phyloP scores from a whole-genome alignment of 1,139 yeast species.

The Geotrichum macrosporum region DNA sequence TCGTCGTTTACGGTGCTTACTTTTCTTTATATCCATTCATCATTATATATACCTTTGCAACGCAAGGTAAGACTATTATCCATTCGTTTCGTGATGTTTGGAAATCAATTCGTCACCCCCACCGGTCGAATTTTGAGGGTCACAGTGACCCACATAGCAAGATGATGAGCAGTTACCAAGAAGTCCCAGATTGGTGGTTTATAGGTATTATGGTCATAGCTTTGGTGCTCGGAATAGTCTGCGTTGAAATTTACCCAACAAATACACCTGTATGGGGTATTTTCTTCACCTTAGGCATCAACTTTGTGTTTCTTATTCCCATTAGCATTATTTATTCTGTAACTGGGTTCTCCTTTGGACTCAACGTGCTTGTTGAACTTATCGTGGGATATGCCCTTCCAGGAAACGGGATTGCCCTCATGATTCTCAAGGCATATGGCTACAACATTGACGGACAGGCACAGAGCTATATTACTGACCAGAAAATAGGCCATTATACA shows the following conservation, averaged over 20 bases:
- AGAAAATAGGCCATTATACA: slow-evolving; percentile 57
- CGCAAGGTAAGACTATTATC: slow-evolving; percentile 25
- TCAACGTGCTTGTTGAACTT: slow-evolving; percentile 53
- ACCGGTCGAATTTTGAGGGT: slow-evolving; percentile 34
- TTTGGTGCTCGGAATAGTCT: slow-evolving; percentile 47
- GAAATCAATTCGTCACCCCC: slow-evolving; percentile 35
- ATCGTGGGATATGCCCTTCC: slow-evolving; percentile 60
- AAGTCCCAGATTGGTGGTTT: slow-evolving; percentile 63
- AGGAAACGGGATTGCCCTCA: slow-evolving; percentile 57
- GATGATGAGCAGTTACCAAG: slow-evolving; percentile 51
- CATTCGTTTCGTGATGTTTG: slow-evolving; percentile 20
- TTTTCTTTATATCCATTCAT: slow-evolving; percentile 32
- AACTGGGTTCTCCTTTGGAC: slow-evolving; percentile 50
- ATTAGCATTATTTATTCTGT: slow-evolving; percentile 44
- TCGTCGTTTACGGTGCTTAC: slow-evolving; percentile 37
- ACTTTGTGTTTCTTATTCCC: slow-evolving; percentile 53
- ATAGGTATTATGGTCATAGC: slow-evolving; percentile 45
- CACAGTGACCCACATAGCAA: slow-evolving; percentile 21
- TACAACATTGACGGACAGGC: slow-evolving; percentile 59
- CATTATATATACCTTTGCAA: slow-evolving; percentile 25
- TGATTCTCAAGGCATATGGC: slow-evolving; percentile 53
- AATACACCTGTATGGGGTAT: slow-evolving; percentile 51
- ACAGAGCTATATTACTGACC: slow-evolving; percentile 50
- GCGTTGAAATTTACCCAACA: slow-evolving; percentile 44
- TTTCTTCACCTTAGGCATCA: slow-evolving; percentile 53